phyloP scores from a whole-genome alignment of 495 filamentous ascomycete genomes.

The Penicillium taxi region DNA sequence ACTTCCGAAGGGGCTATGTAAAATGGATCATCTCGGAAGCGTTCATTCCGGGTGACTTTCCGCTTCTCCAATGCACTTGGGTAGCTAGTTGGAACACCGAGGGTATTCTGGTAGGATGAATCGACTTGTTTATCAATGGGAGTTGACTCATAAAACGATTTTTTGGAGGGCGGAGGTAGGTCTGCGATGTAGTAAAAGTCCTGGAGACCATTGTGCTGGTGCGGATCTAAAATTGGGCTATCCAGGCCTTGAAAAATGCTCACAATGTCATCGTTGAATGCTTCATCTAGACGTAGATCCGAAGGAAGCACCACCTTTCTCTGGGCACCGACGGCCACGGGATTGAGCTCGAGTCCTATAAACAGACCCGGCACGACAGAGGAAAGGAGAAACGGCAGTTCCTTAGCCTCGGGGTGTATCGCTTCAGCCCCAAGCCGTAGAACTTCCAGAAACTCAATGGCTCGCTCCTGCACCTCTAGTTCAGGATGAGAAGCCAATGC shows the following conservation, averaged over 20 bases:
- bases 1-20: constrained; percentile 62
- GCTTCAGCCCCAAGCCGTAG: constrained; percentile 79
- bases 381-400: constrained; percentile 72
- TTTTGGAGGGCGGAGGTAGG: constrained; percentile 21
- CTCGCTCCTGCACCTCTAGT: constrained; percentile 91
- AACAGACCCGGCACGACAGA: constrained; percentile 86
- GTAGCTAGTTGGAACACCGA: constrained; percentile 53
- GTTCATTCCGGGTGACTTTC: constrained; percentile 60
- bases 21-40: constrained; percentile 89
- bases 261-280: constrained; percentile 71
- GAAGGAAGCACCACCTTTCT: constrained; percentile 75
- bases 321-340: constrained; percentile 76
- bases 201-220: constrained; percentile 35
- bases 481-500: constrained; percentile 68
- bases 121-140: constrained; percentile 11
- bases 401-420: constrained; percentile 53
- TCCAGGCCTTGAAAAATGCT: constrained; percentile 40
- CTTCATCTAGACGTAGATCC: constrained; percentile 62
- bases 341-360: constrained; percentile 77
- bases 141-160: constrained; percentile 13
- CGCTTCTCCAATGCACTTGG: constrained; percentile 54
- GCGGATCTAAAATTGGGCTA: constrained; percentile 1
- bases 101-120: constrained; percentile 57
- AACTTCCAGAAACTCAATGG: constrained; percentile 85
- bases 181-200: constrained; percentile 61